Conservation (phyloP, 2,329 filamentous ascomycete genomes). For the Nemania sp. region DNA sequence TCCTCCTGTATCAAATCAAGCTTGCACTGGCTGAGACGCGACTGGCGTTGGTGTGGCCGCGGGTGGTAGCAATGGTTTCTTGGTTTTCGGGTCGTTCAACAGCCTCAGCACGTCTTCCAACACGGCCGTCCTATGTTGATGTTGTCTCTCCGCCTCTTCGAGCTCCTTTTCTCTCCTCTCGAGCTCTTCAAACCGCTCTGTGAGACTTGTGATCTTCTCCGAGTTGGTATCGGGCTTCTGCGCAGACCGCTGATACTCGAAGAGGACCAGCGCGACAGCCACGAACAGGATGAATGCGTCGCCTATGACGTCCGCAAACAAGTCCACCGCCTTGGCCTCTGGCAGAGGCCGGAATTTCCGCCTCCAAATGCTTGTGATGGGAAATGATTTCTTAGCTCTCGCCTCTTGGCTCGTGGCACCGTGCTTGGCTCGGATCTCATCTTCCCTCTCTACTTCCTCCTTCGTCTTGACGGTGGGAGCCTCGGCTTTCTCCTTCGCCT, state of each 20-base stretch:
- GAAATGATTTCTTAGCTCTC: constrained; percentile 32
- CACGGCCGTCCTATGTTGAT: constrained; percentile 52
- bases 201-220: constrained; percentile 57
- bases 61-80: constrained; percentile 55
- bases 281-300: constrained; percentile 67
- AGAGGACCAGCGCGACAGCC: constrained; percentile 61
- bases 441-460: constrained; percentile 62
- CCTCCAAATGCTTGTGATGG: constrained; percentile 60
- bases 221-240: constrained; percentile 63
- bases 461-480: constrained; percentile 68
- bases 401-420: constrained; percentile 44
- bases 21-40: constrained; percentile 29
- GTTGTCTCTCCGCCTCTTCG: constrained; percentile 51
- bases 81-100: constrained; percentile 61
- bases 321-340: constrained; percentile 67
- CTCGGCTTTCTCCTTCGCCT: constrained; percentile 65
- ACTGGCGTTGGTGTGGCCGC: constrained; percentile 33
- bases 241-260: constrained; percentile 64
- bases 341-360: constrained; percentile 67
- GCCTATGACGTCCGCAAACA: constrained; percentile 69
- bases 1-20: background rate
- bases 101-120: constrained; percentile 59
- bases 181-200: constrained; percentile 54
- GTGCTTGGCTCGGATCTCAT: constrained; percentile 50
- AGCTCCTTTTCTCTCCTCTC: constrained; percentile 56